Percentiles rank a stretch among this genome's conserved stretches.
Conservation (phyloP, 1,284 basidiomycete species). For the Puccinia polysora region DNA sequence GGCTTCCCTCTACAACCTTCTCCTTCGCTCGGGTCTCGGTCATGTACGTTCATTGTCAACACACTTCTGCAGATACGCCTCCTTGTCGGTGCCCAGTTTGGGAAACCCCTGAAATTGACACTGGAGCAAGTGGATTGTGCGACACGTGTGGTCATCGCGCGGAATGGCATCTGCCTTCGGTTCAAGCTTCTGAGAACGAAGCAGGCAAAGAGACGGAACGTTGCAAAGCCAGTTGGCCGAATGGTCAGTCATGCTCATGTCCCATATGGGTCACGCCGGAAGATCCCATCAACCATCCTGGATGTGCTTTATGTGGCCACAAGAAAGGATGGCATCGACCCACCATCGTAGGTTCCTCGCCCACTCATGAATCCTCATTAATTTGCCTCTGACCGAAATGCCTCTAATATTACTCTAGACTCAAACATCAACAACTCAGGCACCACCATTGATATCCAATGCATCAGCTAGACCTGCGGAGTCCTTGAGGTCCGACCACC, state of each 20-base stretch:
- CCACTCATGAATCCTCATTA: no score
- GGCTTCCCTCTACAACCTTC: no score
- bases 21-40: no score
- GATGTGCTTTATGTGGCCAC: conserved; percentile 33
- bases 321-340: conserved; percentile 40
- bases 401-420: neutral
- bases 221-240: conserved; percentile 25
- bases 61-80: conserved; percentile 21
- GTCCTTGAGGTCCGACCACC: neutral
- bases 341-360: conserved; percentile 1
- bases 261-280: conserved; percentile 28
- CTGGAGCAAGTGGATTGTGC: neutral
- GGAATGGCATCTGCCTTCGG: conserved; percentile 29
- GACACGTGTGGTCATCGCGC: conserved; percentile 37
- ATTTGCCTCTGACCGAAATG: neutral
- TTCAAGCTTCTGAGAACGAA: neutral
- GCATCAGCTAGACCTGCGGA: neutral
- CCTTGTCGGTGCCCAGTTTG: conserved; percentile 33
- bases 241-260: conserved; percentile 29
- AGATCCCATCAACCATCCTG: neutral
- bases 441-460: neutral
- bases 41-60: conserved; percentile 32
- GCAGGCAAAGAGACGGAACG: neutral
- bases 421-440: neutral
- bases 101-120: conserved; percentile 11